Conservation (phyloP, 1,139 yeast species). For the Yarrowia galli region DNA sequence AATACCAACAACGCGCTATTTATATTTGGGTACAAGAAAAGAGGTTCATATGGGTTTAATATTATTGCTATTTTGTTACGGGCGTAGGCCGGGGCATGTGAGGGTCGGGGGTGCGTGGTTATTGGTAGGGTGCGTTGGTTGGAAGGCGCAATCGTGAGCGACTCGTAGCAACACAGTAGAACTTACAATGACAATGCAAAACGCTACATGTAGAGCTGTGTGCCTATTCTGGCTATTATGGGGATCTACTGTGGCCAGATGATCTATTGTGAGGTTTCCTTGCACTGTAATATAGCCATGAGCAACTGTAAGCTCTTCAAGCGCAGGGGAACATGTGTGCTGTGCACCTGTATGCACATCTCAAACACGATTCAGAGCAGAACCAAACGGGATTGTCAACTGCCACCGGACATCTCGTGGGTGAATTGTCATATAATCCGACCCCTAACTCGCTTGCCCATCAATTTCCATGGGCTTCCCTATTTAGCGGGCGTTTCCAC, state of each 20-base stretch:
- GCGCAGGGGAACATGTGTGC: constrained; percentile 36
- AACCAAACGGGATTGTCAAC: not conserved
- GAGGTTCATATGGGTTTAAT: constrained; percentile 11
- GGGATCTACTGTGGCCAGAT: not conserved
- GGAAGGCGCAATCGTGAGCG: not conserved
- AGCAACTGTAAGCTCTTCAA: not conserved
- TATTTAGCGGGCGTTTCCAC: not conserved
- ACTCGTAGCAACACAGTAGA: too few species aligned
- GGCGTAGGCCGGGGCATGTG: not conserved
- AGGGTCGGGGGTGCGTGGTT: too few species aligned
- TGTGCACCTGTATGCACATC: constrained; percentile 21
- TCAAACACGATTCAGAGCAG: not conserved
- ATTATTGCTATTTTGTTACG: constrained; percentile 8
- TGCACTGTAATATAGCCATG: not conserved
- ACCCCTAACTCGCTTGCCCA: not conserved
- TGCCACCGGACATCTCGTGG: not conserved
- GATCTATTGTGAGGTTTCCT: not conserved
- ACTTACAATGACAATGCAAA: too few species aligned
- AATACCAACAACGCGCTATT: constrained; percentile 9
- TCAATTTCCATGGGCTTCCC: not conserved
- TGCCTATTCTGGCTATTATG: too few species aligned
- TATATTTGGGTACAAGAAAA: constrained; percentile 33
- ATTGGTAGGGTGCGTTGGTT: too few species aligned
- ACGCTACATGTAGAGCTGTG: too few species aligned
- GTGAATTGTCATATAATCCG: not conserved